These are phyloP conservation scores for Citrus mangshanensis DNA, from an alignment of 345 rosid genomes.

Conservation along the genomic window DNA sequence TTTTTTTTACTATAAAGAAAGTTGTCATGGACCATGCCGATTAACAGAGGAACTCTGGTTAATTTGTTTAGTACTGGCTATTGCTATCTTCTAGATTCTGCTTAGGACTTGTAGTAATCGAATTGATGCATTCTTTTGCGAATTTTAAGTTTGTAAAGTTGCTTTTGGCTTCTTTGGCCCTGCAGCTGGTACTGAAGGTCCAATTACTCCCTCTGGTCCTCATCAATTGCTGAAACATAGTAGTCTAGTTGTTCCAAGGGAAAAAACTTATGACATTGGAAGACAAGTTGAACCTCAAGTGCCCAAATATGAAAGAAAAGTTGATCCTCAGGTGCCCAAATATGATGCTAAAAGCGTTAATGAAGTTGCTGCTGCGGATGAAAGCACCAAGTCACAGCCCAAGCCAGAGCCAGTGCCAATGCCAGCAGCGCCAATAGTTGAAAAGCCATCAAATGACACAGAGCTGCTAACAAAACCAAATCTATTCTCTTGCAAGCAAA, in stretches of 20 bases:
- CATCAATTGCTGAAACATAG: background rate
- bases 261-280: background rate
- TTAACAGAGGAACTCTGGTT: background rate
- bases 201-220: background rate
- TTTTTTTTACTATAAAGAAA: background rate
- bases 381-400: background rate
- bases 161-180: background rate
- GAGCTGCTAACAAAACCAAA: background rate
- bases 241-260: background rate
- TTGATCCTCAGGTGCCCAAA: background rate
- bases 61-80: background rate
- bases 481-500: conserved; percentile 49
- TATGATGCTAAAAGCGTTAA: background rate
- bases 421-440: background rate
- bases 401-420: background rate
- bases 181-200: background rate
- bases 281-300: background rate
- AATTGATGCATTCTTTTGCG: background rate
- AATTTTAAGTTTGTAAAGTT: background rate
- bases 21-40: background rate
- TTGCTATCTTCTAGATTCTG: background rate
- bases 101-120: background rate
- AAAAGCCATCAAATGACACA: background rate
- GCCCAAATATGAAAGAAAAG: background rate
- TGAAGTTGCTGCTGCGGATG: background rate